These are phyloP conservation scores for Arthrobotrys pseudoclavata DNA, from an alignment of 2,329 filamentous ascomycete genomes.

Conservation along the genomic window DNA sequence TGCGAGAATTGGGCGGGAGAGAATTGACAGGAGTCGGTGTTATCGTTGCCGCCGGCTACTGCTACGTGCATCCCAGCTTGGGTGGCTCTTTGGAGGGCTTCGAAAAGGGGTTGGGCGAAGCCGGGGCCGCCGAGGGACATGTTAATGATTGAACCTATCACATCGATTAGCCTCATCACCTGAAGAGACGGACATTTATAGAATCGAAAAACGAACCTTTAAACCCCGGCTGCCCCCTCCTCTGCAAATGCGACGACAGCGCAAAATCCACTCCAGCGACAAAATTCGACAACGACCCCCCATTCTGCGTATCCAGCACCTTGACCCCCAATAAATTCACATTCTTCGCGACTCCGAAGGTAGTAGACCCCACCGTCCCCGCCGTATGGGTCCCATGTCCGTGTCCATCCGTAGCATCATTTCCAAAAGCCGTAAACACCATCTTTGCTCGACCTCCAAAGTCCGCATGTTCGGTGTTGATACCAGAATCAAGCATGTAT, in stretches of 20 bases:
- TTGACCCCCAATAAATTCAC: conserved; percentile 68
- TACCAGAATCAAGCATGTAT: conserved; percentile 70
- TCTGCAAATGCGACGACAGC: conserved; percentile 8
- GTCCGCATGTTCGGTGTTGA: conserved; percentile 62
- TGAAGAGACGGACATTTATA: background rate
- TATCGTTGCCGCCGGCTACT: conserved; percentile 72
- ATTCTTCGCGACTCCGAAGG: conserved; percentile 33
- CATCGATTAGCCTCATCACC: background rate
- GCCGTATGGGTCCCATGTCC: conserved; percentile 67
- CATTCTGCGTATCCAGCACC: conserved; percentile 71
- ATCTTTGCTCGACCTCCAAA: conserved; percentile 63
- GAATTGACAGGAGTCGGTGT: conserved; percentile 67
- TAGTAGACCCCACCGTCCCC: conserved; percentile 26
- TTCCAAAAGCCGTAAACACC: conserved; percentile 66
- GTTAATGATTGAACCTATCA: conserved; percentile 68
- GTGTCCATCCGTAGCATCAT: conserved; percentile 66
- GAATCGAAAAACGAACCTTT: conserved; percentile 32
- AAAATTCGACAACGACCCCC: conserved; percentile 70
- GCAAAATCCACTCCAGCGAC: conserved; percentile 73
- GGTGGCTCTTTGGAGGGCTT: conserved; percentile 69
- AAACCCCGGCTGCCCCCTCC: conserved; percentile 22
- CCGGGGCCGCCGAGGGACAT: conserved; percentile 70
- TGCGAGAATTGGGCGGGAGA: conserved; percentile 63
- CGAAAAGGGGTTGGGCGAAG: conserved; percentile 70
- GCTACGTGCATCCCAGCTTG: conserved; percentile 69